Evolutionary conservation across 2,329 filamentous ascomycete species (phyloP), one percentile per base, ranked within the genome.

Genomic region (Cladosporium cucumerinum): DNA sequence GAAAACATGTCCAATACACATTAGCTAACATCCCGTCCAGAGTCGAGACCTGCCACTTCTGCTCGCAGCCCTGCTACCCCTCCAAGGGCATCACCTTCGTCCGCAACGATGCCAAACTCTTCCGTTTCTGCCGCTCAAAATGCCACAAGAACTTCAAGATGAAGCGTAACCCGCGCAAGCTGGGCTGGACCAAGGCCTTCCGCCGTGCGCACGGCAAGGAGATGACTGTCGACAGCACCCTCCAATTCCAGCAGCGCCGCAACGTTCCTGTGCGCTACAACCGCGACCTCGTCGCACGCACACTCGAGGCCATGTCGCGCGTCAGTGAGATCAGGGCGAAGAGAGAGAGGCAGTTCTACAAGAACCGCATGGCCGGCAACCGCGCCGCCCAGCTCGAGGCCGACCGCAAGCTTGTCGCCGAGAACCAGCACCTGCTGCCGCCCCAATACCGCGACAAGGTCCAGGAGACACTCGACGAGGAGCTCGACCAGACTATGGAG

Each of bases 131-230:
- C 81, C 84, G 87, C 58, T 84, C 81, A 57, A 87, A 88, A 82
- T 87, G 85, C 78, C 87, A 89, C 80, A 88, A 88, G 72, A 82
- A 82, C 74, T 96, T 96, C 87, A 95, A 96, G 82, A 96, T 96
- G 92, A 97, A 97, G 90, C 89, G 95, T 71, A 97, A 98, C 82
- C 93, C 94, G 39, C 89, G 94, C 78, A 97, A 97, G 71, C 87
- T 98, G 72, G 95, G 93, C 80, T 97, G 94, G 95, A 97, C 94
- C 68, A 97, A 97, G 84, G 88, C 92, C 61, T 94, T 93, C 85
- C 90, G 93, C 75, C 89, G 89, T 76, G 87, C 89, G 21, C 89
- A 90, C 65, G 92, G 92, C 82, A 96, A 82, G 70, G 86, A 88
- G 79, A 88, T 96, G 92, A 91, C 91, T 65, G 93, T 98, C 79